Percentiles rank a stretch among this genome's conserved stretches.
Conservation (phyloP, 1,139 yeast genomes). For the Candida albicans region DNA sequence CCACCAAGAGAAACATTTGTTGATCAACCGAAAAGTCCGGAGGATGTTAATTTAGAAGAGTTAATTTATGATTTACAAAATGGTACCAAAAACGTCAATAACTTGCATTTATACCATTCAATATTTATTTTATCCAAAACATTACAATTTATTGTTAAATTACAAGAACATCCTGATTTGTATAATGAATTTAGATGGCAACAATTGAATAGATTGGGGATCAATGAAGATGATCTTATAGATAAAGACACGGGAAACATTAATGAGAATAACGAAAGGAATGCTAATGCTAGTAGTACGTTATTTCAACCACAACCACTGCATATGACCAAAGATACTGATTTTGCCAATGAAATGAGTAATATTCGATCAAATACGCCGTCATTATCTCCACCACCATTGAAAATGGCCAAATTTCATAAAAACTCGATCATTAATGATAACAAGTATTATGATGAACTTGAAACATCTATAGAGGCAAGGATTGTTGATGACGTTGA, state of each 20-base stretch:
- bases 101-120: slow-evolving; percentile 40
- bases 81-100: slow-evolving; percentile 33
- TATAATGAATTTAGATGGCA: slow-evolving; percentile 26
- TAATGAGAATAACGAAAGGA: too few relatives aligned
- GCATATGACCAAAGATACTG: too few relatives aligned
- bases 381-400: slow-evolving; percentile 21
- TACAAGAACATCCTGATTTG: slow-evolving; percentile 28
- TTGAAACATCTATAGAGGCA: slow-evolving; percentile 8
- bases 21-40: slow-evolving; percentile 40
- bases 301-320: too few relatives aligned
- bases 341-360: background rate
- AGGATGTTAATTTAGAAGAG: slow-evolving; percentile 39
- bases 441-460: background rate
- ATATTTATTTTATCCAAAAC: slow-evolving; percentile 32
- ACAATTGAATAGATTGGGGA: slow-evolving; percentile 26
- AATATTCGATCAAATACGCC: slow-evolving; percentile 14
- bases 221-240: slow-evolving; percentile 18
- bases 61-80: slow-evolving; percentile 34
- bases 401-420: slow-evolving; percentile 20
- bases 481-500: slow-evolving; percentile 2
- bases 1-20: slow-evolving; percentile 42
- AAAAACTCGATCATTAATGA: slow-evolving; percentile 1
- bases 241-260: too few relatives aligned
- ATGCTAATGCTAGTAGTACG: too few relatives aligned
- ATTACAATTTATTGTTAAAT: slow-evolving; percentile 33